Evolutionary conservation across 495 filamentous ascomycete species (phyloP), one percentile per base, ranked within the genome.

Genomic region (Lasiosphaeria ovina): DNA sequence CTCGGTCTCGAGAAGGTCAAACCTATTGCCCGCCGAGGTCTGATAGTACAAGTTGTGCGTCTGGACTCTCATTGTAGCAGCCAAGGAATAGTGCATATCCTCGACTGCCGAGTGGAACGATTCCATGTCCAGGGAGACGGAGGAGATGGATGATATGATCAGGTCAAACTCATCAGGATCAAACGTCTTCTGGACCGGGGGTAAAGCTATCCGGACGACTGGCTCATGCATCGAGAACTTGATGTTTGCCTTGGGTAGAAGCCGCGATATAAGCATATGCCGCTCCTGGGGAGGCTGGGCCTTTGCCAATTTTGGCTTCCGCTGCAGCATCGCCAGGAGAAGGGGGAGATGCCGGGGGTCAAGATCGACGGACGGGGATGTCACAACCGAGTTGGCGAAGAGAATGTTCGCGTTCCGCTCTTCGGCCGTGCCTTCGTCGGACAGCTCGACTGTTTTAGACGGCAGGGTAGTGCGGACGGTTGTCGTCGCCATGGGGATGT

Each of bases 171-270:
- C 91, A 50, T 86, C 83, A 10, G 85, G 78, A 59, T 90, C 87
- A 55, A 85, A 80, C 0, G 87, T 84, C 59, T 77, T 78, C 51
- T 81, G 69, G 8, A 83, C 80, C 3, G 82, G 81, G 7, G 93
- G 93, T 34, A 99, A 81, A 2, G 92, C 81, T 65, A 98, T 91
- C 63, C 94, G 86, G 64, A 97, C 67, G 12, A 98, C 95, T 1
- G 94, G 94, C 71, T 99, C 95, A 65, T 98, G 93, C 67, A 99
- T 87, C 3, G 93, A 97, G 45, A 97, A 84, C 67, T 98, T 98
- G 70, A 97, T 89, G 71, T 80, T 94, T 11, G 94, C 91, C 73
- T 99, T 99, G 3, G 94, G 94, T 3, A 99, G 82, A 12, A 98
- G 81, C 49, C 91, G 85, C n/a, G 93, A 95, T 35, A 98, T 88